Evolutionary conservation across 257 asterid genomes (phyloP), one percentile per base, ranked within the genome.

Genomic region (Handroanthus guayacan): DNA sequence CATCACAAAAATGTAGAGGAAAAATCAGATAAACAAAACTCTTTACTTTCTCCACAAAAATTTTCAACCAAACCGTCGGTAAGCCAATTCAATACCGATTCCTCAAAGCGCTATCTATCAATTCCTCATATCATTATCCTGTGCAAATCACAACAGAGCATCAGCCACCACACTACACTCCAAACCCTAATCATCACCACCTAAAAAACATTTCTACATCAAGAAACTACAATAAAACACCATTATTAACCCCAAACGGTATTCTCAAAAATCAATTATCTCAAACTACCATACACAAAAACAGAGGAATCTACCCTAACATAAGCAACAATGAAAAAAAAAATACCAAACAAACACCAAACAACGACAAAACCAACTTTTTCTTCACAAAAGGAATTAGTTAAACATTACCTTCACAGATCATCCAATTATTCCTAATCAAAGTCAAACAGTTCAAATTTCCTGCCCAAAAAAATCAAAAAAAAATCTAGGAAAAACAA

Each of bases 371-470:
- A 18, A 52, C 14, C 45, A 43, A 14, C 6, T 18, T 51, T 18
- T 51, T 31, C 18, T 18, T 9, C 34, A 25, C 4, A 18, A 48
- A 52, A 16, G 34, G 14, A 65, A 60, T n/a, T 14, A 14, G 18
- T 34, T 5, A 65, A 41, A 13, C 51, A 45, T 38, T 17, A 88
- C 85, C 88, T 84, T 63, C 71, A 45, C 77, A 81, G 60, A 62
- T 74, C 81, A 69, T 71, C 55, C 41, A 75, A 44, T 64, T 63
- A 65, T 14, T 69, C 74, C 36, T 60, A 51, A 62, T 12, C 70
- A 37, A 66, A 56, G 39, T 58, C 63, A 12, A 0, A 7, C 34
- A 13, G 48, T 57, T 62, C 71, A 68, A 37, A 70, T 6, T 2
- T 5, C 45, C 60, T 55, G 69, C 78, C 50, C 38, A 20, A 50